Evolutionary conservation across 1,284 basidiomycete species (phyloP), one percentile per base, ranked within the genome.

Genomic region (Tetrapyrgos nigripes): DNA sequence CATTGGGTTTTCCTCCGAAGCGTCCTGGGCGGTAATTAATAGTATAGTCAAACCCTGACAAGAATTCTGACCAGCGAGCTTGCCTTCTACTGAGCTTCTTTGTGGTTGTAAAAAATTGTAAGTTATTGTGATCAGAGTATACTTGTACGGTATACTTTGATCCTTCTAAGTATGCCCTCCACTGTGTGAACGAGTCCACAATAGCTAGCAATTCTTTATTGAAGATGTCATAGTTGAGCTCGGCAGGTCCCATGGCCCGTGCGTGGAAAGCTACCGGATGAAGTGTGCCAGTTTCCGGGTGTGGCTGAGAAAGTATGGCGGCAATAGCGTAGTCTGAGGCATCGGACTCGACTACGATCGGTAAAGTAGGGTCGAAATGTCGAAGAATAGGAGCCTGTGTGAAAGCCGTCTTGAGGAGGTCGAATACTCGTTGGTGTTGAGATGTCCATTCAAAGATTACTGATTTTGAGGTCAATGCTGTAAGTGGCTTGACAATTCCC

Each of bases 261-360:
- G 74, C 74, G 50, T 67, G 67, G 61, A 65, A 79, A 0, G 73
- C 72, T 26, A 76, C 64, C 9, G 71, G 74, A 40, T 74, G 73
- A 1, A 76, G 65, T 11, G 61, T 19, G 8, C 65, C 64, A 19
- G 55, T 23, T 6, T 46, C 35, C 3, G 49, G 50, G 17, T 57
- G 11, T 21, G 26, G 40, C 26, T 57, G 55, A 5, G 37, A 51
- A n/a, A 53, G 65, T 9, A 6, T 64, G 53, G 58, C 58, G 5
- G 59, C 56, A 14, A 61, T 51, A 10, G 63, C 63, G 50, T 57
- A 62, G 43, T 66, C 62, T 19, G 61, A 63, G 2, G 65, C 60
- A 35, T 64, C 62, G 3, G 61, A 59, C 10, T 54, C n/a, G 66
- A 69, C 37, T 78, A 72, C 27, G 76, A 76, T 13, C 79, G 64